phyloP scores from a whole-genome alignment of 2,329 filamentous ascomycete genomes.

The Arthroderma sp. region DNA sequence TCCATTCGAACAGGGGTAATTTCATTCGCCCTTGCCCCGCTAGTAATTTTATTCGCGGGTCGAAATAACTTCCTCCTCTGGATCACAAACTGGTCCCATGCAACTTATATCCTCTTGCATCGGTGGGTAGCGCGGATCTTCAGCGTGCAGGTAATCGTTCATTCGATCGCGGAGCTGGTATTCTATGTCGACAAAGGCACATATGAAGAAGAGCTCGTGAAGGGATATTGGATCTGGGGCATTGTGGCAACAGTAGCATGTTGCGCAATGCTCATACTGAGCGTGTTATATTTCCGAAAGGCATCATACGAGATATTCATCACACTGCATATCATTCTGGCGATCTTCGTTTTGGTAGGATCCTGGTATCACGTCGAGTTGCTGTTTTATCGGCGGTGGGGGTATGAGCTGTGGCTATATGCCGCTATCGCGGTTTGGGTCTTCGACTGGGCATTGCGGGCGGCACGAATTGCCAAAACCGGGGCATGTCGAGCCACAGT shows the following conservation, averaged over 20 bases:
- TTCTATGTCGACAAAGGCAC: conserved; percentile 13
- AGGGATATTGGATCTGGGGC: conserved; percentile 27
- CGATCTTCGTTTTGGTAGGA: conserved; percentile 19
- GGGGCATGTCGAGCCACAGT: conserved; percentile 28
- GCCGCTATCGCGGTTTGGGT: conserved; percentile 32
- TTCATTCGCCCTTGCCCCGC: conserved; percentile 17
- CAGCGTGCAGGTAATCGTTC: conserved; percentile 16
- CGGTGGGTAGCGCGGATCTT: conserved; percentile 20
- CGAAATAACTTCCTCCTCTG: conserved; percentile 29
- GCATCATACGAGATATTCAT: conserved; percentile 25
- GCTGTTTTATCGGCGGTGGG: conserved; percentile 31
- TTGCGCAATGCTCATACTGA: conserved; percentile 17
- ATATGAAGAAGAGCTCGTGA: conserved; percentile 11
- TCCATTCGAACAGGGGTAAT: conserved; percentile 20
- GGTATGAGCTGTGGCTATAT: conserved; percentile 38
- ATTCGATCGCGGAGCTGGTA: conserved; percentile 14
- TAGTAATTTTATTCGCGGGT: conserved; percentile 23
- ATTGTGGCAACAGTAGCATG: conserved; percentile 22
- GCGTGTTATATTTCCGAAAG: conserved; percentile 17
- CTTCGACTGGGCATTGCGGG: conserved; percentile 33
- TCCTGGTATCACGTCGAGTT: conserved; percentile 24
- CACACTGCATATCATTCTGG: conserved; percentile 19
- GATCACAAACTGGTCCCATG: conserved; percentile 26
- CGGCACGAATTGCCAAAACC: conserved; percentile 26
- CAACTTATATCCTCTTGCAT: conserved; percentile 26